Evolutionary conservation across 2,329 filamentous ascomycete genomes (phyloP).

Genomic region (Podosphaera xanthii): DNA sequence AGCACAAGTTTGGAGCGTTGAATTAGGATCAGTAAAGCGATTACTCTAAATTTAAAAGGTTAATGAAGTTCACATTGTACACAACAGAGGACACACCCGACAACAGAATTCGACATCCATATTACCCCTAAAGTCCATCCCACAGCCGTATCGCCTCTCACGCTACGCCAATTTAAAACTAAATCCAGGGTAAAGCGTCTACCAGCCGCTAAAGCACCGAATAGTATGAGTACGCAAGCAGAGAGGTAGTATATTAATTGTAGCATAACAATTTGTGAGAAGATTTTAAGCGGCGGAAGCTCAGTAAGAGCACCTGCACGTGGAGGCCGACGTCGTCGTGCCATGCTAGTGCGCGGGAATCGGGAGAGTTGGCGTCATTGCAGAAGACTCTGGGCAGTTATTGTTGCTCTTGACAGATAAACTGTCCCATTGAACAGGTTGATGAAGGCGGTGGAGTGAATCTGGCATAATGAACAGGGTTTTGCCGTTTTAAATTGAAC

Average conservation of each 20-base stretch:
- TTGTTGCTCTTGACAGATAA: too few relatives aligned
- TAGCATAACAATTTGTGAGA: conserved; percentile 40
- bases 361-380: not conserved
- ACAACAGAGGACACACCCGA: conserved; percentile 26
- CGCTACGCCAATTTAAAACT: conserved; percentile 37
- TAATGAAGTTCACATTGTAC: not conserved
- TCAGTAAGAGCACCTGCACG: conserved; percentile 42
- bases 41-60: conserved; percentile 31
- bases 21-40: conserved; percentile 64
- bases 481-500: too few relatives aligned
- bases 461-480: not conserved
- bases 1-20: conserved; percentile 81
- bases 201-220: conserved; percentile 43
- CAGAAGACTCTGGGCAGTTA: not conserved
- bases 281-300: conserved; percentile 41
- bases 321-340: conserved; percentile 33
- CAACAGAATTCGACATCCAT: conserved; percentile 41
- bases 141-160: conserved; percentile 43
- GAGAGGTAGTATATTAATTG: conserved; percentile 41
- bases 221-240: conserved; percentile 38
- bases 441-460: not conserved
- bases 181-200: conserved; percentile 32
- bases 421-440: too few relatives aligned
- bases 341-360: conserved; percentile 8
- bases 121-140: conserved; percentile 47